Evolutionary conservation across 2,329 filamentous ascomycete genomes (phyloP), one percentile per base, ranked within the genome.

Genomic region (Monilinia polystroma): DNA sequence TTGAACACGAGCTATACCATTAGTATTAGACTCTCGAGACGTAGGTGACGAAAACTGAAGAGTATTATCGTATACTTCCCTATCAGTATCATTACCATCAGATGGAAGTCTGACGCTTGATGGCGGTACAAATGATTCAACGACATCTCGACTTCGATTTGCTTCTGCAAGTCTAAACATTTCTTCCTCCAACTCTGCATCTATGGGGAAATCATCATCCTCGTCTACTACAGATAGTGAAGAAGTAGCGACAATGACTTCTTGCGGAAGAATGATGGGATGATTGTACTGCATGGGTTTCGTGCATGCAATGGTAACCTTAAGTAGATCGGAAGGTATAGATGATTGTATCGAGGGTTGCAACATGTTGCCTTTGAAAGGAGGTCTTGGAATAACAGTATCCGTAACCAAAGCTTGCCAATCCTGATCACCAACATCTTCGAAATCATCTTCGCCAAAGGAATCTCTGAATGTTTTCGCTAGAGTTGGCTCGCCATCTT

Each of bases 11-110:
- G 54, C 16, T 20, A 32, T 29, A 6, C 54, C 67, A 7, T 32
- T 14, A 45, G n/a, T 23, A 43, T 20, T 45, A 49, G 63, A 41
- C 10, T 12, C 29, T 26, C 35, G 53, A 23, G 63, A 55, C 12
- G 69, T 72, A 20, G 66, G 71, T 63, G 73, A 70, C 14, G 74
- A 74, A 55, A 71, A 73, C 63, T 75, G 72, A 63, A 75, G 72
- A 69, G 66, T 68, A 38, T 67, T 69, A 55, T 74, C 73, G 60
- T 73, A 75, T 70, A 73, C 65, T 68, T 73, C 71, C 51, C 60
- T 66, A 53, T 67, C 67, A 10, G 66, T 64, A 38, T 54, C 56
- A 41, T 67, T 60, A 58, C 68, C 65, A 23, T 62, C 64, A 38
- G 64, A 67, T n/a, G 63, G 41, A 51, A 67, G 62, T 16, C 69